A percentile compares a stretch with the other conserved stretches of the same genome.
phyloP scores from a whole-genome alignment of 1,284 basidiomycete species.

The Naganishia cerealis region DNA sequence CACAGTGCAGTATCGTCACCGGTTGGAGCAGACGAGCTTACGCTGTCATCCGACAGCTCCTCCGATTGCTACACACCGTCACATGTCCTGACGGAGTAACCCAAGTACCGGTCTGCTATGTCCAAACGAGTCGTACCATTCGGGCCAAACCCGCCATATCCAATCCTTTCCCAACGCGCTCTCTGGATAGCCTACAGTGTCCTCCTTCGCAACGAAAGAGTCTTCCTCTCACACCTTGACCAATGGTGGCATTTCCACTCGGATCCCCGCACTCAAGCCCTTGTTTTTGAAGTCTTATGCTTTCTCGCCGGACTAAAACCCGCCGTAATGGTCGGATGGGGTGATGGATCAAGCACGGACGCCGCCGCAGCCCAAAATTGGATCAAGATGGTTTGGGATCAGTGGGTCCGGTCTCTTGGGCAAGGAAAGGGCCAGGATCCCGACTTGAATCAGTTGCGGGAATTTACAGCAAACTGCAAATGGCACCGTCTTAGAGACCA shows the following conservation, averaged over 20 bases:
- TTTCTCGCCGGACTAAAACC: slow-evolving; percentile 21
- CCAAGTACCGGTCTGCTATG: background rate
- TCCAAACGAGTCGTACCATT: slow-evolving; percentile 21
- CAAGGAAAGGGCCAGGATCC: slow-evolving; percentile 11
- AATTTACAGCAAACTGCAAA: slow-evolving; percentile 17
- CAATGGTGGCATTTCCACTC: slow-evolving; percentile 26
- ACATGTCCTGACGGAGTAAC: background rate
- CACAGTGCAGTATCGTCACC: background rate
- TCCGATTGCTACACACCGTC: background rate
- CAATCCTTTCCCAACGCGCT: slow-evolving; percentile 9
- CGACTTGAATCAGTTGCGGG: slow-evolving; percentile 15
- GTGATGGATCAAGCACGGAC: slow-evolving; percentile 18
- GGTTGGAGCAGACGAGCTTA: background rate
- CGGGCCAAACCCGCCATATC: slow-evolving; percentile 17
- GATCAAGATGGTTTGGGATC: slow-evolving; percentile 26
- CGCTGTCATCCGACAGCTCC: background rate
- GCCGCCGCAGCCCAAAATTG: slow-evolving; percentile 19
- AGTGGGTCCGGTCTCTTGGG: slow-evolving; percentile 17
- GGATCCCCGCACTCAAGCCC: slow-evolving; percentile 19
- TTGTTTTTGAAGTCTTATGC: slow-evolving; percentile 24
- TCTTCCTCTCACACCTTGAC: slow-evolving; percentile 18
- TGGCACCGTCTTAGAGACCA: slow-evolving; percentile 21
- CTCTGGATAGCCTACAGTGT: slow-evolving; percentile 17
- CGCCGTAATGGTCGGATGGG: slow-evolving; percentile 25
- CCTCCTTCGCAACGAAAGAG: slow-evolving; percentile 20